These are phyloP conservation scores for Malus domestica DNA, from an alignment of 306 rosid genomes.

Conservation along the genomic window ASM211411v1 NC_041799.1:40174501-40175000, in stretches of 20 bases:
- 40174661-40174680: slow-evolving; percentile 39
- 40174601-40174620: neutral
- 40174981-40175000: neutral
- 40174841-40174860: neutral
- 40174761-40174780: slow-evolving; percentile 77
- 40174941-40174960: neutral
- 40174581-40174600: slow-evolving; percentile 94
- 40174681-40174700: slow-evolving; percentile 99
- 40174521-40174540: slow-evolving; percentile 90
- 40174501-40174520: slow-evolving; percentile 30
- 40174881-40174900: neutral
- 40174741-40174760: slow-evolving; percentile 74
- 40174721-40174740: slow-evolving; percentile 88
- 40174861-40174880: neutral
- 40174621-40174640: neutral
- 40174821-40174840: neutral
- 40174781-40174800: neutral
- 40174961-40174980: neutral
- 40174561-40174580: slow-evolving; percentile 75
- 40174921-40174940: neutral
- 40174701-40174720: slow-evolving; percentile 96
- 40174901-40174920: neutral
- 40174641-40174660: neutral
- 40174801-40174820: neutral
- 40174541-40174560: slow-evolving; percentile 95